Evolutionary conservation across 106 monocot genomes (phyloP), one percentile per base, ranked within the genome.

Genomic region (Phalaenopsis aphrodite): DNA sequence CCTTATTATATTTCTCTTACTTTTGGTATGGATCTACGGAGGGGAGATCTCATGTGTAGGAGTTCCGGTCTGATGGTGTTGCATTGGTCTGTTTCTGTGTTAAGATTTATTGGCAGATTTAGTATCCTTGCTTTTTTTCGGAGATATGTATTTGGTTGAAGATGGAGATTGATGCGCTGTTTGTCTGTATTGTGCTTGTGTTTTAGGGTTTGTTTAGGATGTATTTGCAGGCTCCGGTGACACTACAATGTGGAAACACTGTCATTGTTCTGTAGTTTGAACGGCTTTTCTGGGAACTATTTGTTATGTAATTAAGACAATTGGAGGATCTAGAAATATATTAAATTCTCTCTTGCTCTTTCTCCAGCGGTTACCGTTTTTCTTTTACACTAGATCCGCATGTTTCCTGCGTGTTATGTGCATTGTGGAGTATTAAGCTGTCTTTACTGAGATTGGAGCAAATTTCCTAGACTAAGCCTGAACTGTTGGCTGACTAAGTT

Each of bases 71-170:
- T 30, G 12, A 55, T 77, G 9, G 36, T 56, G 55, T 14, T 10
- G 47, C 77, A 46, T 77, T 52, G 69, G 3, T 24, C 24, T 52
- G 23, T 48, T 55, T 30, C 47, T 30, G 15, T 75, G 8, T 56
- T 72, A 55, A 49, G 73, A 55, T 83, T 56, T 80, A 42, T 47
- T 21, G 42, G 55, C 3, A 75, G 30, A 43, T 75, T 37, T 48
- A 47, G 75, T 10, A 8, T 74, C 75, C 21, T 58, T 45, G 14
- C 42, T 83, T n/a, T 78, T 78, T 56, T 48, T 49, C 12, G 2
- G 55, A 0, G 8, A 9, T 23, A 24, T 24, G 30, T 23, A 2
- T 52, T 49, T 52, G 76, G 48, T 77, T 69, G 3, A 69, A 39
- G 36, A 69, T 39, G 3, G 11, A 41, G 36, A 12, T 14, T 69